Conservation (phyloP, 805 yeast species). For the Pichia californica region DNA sequence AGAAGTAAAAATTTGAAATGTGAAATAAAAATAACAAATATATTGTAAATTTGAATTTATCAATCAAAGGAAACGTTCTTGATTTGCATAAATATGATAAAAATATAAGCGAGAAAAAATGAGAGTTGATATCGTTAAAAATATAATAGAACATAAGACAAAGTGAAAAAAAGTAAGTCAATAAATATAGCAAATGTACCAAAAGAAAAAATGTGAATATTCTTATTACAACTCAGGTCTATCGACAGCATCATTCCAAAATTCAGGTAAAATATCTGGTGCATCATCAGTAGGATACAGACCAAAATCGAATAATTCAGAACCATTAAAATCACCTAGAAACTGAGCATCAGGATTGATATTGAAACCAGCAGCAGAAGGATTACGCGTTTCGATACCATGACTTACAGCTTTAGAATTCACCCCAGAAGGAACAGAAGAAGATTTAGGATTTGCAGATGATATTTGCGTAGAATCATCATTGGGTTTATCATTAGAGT, state of each 20-base stretch:
- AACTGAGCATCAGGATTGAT: constrained; percentile 35
- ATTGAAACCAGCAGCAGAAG: neutral
- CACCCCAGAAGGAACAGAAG: too few species aligned
- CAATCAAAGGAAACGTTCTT: too few species aligned
- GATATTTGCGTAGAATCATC: too few species aligned
- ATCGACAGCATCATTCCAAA: constrained; percentile 39
- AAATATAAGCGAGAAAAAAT: too few species aligned
- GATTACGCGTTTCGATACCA: neutral
- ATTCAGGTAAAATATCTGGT: constrained; percentile 17
- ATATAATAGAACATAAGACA: neutral
- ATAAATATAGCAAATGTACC: neutral
- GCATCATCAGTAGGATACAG: constrained; percentile 30
- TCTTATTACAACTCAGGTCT: constrained; percentile 2
- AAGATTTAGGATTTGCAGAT: too few species aligned
- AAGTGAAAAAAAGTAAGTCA: neutral
- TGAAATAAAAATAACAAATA: too few species aligned
- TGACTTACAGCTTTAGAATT: neutral
- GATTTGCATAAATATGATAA: too few species aligned
- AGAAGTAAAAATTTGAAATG: too few species aligned
- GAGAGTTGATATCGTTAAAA: neutral
- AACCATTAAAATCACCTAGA: constrained; percentile 25
- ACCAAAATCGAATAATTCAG: constrained; percentile 30
- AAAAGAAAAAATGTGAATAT: neutral
- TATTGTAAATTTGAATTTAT: too few species aligned
- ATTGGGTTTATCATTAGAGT: neutral